Evolutionary conservation across 805 yeast species (phyloP), one percentile per base, ranked within the genome.

Genomic region (Monosporozyma yasuniensis): DNA sequence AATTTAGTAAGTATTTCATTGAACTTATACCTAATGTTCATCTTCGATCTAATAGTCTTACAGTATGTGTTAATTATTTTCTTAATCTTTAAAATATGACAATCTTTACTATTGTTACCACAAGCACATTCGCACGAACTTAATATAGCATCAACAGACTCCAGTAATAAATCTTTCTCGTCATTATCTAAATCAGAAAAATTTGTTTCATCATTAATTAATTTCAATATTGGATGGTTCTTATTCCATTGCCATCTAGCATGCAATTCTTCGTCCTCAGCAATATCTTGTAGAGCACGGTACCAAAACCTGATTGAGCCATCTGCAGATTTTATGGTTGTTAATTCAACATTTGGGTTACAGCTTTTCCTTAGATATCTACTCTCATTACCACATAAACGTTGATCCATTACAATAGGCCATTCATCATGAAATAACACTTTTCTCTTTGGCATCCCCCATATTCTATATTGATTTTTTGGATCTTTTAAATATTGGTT

Each of bases 241-340:
- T 64, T 60, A 61, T 88, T 96, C 96, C 96, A 91, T 52, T 83
- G 85, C 98, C 98, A 91, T 1, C 81, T 78, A 5, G 87, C 65
- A 0, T 91, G 76, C 23, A 91, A 67, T 62, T 90, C 97, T 42
- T 81, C 78, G 8, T 81, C 88, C 11, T 75, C 67, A 49, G 74
- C 73, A 25, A 90, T 76, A 2, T 77, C 76, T 46, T 71, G 74
- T 1, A 75, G 63, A 0, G 96, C 78, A 35, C 72, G 71, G 7
- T 86, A 72, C 9, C 79, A 72, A 60, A 86, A 81, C 48, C 74
- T 77, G 6, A 84, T 72, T 3, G 54, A 54, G 2, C 38, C 39
- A 12, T 61, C 56, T 4, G 61, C 65, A 16, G 70, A 54, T 22
- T 69, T 58, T 0, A 77, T 64, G 2, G 85, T 73, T 39, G 72